These are phyloP conservation scores for Nothophaeocryptopus gaeumannii DNA, from an alignment of 2,329 filamentous ascomycete genomes.

Conservation along the genomic window DNA sequence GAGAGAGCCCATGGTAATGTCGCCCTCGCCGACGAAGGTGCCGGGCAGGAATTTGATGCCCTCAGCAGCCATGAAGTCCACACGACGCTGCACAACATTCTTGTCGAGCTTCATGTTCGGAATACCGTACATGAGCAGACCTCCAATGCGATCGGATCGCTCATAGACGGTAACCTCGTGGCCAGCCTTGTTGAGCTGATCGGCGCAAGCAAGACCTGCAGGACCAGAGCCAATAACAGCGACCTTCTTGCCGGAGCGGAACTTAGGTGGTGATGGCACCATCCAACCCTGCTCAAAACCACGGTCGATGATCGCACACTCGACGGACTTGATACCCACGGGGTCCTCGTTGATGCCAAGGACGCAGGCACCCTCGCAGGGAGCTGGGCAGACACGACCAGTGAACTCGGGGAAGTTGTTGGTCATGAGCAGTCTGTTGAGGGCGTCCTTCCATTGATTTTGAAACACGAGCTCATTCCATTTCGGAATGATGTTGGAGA, in stretches of 20 bases:
- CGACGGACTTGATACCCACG: conserved; percentile 96
- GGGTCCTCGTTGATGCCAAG: conserved; percentile 96
- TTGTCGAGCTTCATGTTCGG: conserved; percentile 99
- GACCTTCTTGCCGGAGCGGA: conserved; percentile 82
- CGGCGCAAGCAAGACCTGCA: conserved; percentile 82
- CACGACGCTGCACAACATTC: conserved; percentile 90
- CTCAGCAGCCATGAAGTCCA: conserved; percentile 90
- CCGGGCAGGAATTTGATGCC: conserved; percentile 79
- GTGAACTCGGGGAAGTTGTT: conserved; percentile 99
- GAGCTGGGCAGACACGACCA: conserved; percentile 91
- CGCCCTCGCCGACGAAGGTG: conserved; percentile 71
- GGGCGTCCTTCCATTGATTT: conserved; percentile 82
- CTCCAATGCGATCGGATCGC: conserved; percentile 84
- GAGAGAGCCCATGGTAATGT: conserved; percentile 67
- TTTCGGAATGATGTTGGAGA: conserved; percentile 96
- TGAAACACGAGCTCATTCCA: conserved; percentile 81
- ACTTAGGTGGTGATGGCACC: conserved; percentile 73
- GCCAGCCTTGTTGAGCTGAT: conserved; percentile 91
- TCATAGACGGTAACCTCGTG: conserved; percentile 89
- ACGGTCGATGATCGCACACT: conserved; percentile 95
- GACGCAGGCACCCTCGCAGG: conserved; percentile 93
- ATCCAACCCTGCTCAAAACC: conserved; percentile 99
- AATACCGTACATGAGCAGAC: conserved; percentile 96
- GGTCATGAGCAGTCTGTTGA: conserved; percentile 88
- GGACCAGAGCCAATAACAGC: conserved; percentile 91